Base-by-base conservation (phyloP, 495 filamentous ascomycete species). In the Thermochaetoides thermophila region DNA sequence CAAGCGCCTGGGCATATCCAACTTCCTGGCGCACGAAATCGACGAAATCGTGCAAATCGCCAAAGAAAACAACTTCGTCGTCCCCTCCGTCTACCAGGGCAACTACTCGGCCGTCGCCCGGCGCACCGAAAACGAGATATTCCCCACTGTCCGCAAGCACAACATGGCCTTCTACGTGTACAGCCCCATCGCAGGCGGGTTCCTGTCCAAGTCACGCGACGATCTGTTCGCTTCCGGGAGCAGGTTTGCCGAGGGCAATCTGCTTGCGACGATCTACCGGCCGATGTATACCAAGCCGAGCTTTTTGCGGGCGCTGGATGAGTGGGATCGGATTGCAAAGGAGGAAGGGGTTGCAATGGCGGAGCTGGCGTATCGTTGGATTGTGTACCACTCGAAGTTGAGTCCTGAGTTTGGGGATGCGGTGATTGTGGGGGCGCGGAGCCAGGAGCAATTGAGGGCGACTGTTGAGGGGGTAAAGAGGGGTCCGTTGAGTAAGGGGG, bases 81-180 rank as follows among this genome's bases (percentile, higher is more conserved):
- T 69, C 17, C 73, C 73, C 0, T 63, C 59, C 6, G 72, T 76
- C 14, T 78, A 69, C 51, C 71, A 78, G 40, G 72, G 66, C 12
- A 64, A 75, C 43, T 78, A 80, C 46, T 69, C 74, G 48, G 64
- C 73, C 7, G 64, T 78, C 6, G 68, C 64, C 18, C 63, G 69
- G 9, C 35, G 46, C 8, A 46, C 63, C 8, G 68, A 73, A 37
- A 43, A 42, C 6, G 40, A 40, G 13, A 50, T 69, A 4, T 49
- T 70, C 13, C 66, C 67, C 57, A n/a, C n/a, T n/a, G n/a, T 72
- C 0, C 62, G 57, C 35, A 55, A 66, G 32, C 54, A 63, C 23
- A 42, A 48, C 8, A 64, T 70, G 17, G 17, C 50, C 5, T 65
- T 64, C 32, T 55, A 65, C 33, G 65, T 61, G 3, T 71, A 63